A percentile compares a stretch with the other conserved stretches of the same genome.
These are phyloP conservation scores for Amyloporia xantha DNA, from an alignment of 768 basidiomycete genomes.

Conservation along the genomic window DNA sequence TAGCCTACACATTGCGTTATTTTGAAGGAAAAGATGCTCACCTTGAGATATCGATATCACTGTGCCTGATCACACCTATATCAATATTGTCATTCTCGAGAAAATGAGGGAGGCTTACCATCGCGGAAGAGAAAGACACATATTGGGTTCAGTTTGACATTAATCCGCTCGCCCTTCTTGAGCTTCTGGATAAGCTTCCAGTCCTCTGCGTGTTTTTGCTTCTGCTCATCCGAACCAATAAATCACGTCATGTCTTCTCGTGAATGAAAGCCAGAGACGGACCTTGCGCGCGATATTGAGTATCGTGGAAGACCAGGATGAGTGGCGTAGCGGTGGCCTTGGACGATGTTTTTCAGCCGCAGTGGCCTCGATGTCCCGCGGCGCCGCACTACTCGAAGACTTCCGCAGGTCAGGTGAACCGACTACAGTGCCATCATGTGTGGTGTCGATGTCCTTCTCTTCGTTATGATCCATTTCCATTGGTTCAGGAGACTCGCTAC, in stretches of 20 bases:
- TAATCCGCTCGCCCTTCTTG: slow-evolving; percentile 45
- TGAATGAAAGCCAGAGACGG: background rate
- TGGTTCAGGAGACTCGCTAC: slow-evolving; percentile 23
- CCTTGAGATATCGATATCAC: slow-evolving; percentile 44
- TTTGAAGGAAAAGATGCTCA: background rate
- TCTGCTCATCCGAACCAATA: background rate
- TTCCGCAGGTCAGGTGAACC: too few relatives aligned
- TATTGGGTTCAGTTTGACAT: slow-evolving; percentile 52
- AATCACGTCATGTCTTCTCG: background rate
- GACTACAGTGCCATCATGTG: slow-evolving; percentile 26
- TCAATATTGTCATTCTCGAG: background rate
- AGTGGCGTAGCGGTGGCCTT: background rate
- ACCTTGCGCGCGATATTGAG: background rate
- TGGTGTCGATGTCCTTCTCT: slow-evolving; percentile 18
- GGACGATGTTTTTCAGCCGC: background rate
- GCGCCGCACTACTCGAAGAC: background rate
- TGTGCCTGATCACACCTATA: slow-evolving; percentile 35
- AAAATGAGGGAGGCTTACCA: slow-evolving; percentile 30
- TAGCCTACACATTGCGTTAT: background rate
- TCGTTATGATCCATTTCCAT: slow-evolving; percentile 11
- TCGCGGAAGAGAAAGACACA: slow-evolving; percentile 60
- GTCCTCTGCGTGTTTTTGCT: slow-evolving; percentile 6
- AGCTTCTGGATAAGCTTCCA: slow-evolving; percentile 25
- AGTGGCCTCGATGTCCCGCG: background rate
- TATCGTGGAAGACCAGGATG: background rate